Percentiles rank a stretch among this genome's conserved stretches.
Evolutionary conservation across 306 rosid genomes (phyloP).

Genomic region (Lotus japonicus): DNA sequence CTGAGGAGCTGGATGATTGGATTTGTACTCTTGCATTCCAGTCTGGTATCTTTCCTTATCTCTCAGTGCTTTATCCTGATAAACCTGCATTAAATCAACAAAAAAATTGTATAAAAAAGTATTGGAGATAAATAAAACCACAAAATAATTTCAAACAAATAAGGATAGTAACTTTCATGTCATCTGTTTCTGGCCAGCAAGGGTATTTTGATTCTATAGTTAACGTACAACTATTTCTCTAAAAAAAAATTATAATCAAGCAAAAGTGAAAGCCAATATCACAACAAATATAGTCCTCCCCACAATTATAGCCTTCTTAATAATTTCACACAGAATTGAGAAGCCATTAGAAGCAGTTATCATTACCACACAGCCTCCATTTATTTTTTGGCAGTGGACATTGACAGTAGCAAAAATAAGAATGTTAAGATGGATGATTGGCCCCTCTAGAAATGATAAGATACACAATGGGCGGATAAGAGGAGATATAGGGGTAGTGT

Average conservation of each 20-base stretch:
- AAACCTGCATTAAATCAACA: conserved; percentile 43
- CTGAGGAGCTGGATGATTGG: conserved; percentile 28
- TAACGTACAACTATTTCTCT: not conserved
- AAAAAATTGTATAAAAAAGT: not conserved
- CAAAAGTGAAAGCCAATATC: not conserved
- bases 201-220: not conserved
- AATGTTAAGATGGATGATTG: no score
- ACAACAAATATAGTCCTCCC: not conserved
- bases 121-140: not conserved
- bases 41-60: conserved; percentile 72
- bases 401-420: no score
- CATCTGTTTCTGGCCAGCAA: not conserved
- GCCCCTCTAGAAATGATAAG: no score
- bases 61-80: conserved; percentile 60
- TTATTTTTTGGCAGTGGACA: not conserved
- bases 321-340: not conserved
- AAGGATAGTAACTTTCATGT: not conserved
- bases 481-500: no score
- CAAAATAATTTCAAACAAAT: not conserved
- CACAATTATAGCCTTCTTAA: not conserved
- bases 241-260: not conserved
- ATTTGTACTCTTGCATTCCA: conserved; percentile 57
- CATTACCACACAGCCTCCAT: not conserved
- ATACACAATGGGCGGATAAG: no score
- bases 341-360: not conserved